phyloP scores from a whole-genome alignment of 2,329 filamentous ascomycete genomes.

The Lachnellula arida region DNA sequence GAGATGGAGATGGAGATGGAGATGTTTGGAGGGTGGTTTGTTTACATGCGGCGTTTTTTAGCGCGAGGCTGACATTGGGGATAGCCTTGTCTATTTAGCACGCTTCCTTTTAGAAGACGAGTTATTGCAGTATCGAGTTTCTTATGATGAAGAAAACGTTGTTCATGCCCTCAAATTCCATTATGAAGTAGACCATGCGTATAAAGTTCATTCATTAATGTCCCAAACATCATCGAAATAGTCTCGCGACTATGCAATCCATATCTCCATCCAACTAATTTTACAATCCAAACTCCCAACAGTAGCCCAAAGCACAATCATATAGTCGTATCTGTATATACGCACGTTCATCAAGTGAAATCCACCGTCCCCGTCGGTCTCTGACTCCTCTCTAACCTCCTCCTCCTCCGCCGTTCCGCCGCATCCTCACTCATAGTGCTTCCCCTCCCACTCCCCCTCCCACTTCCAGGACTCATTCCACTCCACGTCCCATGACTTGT shows the following conservation, averaged over 20 bases:
- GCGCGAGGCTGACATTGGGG: not conserved
- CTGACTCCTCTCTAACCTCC: constrained; percentile 48
- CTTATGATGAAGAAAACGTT: too few relatives aligned
- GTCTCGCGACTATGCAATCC: not conserved
- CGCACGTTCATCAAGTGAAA: constrained; percentile 13
- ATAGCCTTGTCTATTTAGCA: not conserved
- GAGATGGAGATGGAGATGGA: not conserved
- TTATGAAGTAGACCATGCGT: not conserved
- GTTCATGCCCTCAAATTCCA: not conserved
- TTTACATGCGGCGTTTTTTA: not conserved
- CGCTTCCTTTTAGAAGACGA: too few relatives aligned
- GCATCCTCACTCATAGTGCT: constrained; percentile 28
- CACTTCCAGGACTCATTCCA: constrained; percentile 26
- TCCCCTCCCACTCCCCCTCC: constrained; percentile 1
- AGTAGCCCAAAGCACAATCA: constrained; percentile 5
- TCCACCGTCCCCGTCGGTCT: constrained; percentile 18
- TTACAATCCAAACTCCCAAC: constrained; percentile 5
- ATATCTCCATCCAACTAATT: not conserved
- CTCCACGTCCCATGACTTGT: constrained; percentile 32
- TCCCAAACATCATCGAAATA: not conserved
- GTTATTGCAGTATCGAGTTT: too few relatives aligned
- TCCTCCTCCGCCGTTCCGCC: constrained; percentile 50
- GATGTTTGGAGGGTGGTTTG: not conserved
- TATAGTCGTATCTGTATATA: not conserved
- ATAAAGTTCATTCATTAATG: not conserved